Conservation (phyloP, 2,329 filamentous ascomycete species). For the Alternaria incomplexa region DNA sequence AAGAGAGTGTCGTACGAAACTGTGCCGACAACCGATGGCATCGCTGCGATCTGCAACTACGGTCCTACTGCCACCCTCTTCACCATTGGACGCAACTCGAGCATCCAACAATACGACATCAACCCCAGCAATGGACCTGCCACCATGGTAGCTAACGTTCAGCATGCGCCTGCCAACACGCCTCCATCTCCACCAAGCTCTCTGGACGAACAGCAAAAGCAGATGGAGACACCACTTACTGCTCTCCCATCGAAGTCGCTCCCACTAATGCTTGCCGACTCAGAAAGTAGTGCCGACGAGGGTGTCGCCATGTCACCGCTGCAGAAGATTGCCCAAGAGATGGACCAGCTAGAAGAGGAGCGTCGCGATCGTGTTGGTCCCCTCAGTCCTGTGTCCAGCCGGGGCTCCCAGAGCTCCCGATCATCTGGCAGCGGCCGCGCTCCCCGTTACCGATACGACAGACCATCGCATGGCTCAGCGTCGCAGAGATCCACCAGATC, state of each 20-base stretch:
- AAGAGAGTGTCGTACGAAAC: conserved; percentile 92
- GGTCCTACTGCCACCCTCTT: conserved; percentile 91
- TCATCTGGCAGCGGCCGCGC: conserved; percentile 57
- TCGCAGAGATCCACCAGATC: conserved; percentile 27
- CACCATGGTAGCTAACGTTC: conserved; percentile 82
- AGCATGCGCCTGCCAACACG: conserved; percentile 79
- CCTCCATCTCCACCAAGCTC: conserved; percentile 85
- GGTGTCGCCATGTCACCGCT: conserved; percentile 68
- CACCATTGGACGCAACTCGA: conserved; percentile 85
- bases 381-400: conserved; percentile 70
- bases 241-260: conserved; percentile 35
- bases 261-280: conserved; percentile 52
- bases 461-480: conserved; percentile 36
- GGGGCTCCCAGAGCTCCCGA: conserved; percentile 65
- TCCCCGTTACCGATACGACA: conserved; percentile 55
- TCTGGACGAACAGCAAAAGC: conserved; percentile 70
- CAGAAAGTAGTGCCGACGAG: conserved; percentile 74
- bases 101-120: conserved; percentile 93
- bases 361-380: conserved; percentile 68
- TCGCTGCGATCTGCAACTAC: conserved; percentile 84
- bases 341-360: conserved; percentile 67
- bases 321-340: conserved; percentile 75
- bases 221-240: conserved; percentile 36
- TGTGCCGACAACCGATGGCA: conserved; percentile 82
- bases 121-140: conserved; percentile 70